These are phyloP conservation scores for Ramularia collo-cygni DNA, from an alignment of 2,329 filamentous ascomycete genomes.

Conservation along the genomic window DNA sequence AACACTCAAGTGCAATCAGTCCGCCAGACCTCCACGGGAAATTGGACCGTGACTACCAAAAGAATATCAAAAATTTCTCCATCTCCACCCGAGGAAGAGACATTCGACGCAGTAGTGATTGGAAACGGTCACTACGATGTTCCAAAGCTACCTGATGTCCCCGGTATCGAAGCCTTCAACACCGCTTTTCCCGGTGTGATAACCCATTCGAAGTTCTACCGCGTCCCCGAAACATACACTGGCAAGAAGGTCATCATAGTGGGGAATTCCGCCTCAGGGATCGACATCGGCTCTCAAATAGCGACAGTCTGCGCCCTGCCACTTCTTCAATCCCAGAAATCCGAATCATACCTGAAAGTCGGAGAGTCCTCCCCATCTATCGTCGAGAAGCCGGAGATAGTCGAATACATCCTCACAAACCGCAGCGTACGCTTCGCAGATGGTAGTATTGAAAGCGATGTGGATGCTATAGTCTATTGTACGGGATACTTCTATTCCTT, in stretches of 20 bases:
- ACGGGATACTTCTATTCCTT: conserved; percentile 85
- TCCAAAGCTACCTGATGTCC: conserved; percentile 39
- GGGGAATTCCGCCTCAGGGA: conserved; percentile 75
- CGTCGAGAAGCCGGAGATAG: conserved; percentile 49
- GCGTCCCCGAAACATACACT: conserved; percentile 55
- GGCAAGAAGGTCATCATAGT: conserved; percentile 72
- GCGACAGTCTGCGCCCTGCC: conserved; percentile 51
- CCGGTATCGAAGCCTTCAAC: conserved; percentile 37
- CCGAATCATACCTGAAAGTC: conserved; percentile 41
- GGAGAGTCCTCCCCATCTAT: conserved; percentile 44
- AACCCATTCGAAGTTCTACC: conserved; percentile 66
- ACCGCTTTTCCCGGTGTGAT: conserved; percentile 33
- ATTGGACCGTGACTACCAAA: conserved; percentile 56
- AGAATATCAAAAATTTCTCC: conserved; percentile 24
- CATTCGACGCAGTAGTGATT: conserved; percentile 49
- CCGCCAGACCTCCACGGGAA: conserved; percentile 22
- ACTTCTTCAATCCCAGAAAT: conserved; percentile 57
- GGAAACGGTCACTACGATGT: conserved; percentile 44
- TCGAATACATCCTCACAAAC: conserved; percentile 47
- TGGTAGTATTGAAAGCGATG: conserved; percentile 54
- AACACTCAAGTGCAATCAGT: conserved; percentile 63
- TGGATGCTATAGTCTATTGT: conserved; percentile 78
- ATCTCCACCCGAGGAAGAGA: conserved; percentile 30
- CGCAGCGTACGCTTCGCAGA: conserved; percentile 61
- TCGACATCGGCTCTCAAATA: conserved; percentile 78